Conservation (phyloP, 169 alveolate species). For the Babesia caballi region DNA sequence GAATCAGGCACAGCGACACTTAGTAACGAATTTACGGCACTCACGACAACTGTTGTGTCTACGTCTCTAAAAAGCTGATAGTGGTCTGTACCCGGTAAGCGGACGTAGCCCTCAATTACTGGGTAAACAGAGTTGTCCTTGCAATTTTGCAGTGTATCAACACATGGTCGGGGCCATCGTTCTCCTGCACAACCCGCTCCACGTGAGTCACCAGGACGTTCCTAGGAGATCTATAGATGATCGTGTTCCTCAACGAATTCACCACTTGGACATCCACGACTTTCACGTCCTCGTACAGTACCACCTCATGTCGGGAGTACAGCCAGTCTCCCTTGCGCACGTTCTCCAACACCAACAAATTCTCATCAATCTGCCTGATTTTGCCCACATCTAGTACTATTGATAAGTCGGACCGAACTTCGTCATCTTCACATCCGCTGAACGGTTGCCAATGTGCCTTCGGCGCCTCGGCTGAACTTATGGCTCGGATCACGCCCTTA, state of each 20-base stretch:
- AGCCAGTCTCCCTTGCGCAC: not conserved
- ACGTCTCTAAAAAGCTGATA: too few relatives aligned
- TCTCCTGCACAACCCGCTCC: not conserved
- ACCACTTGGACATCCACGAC: not conserved
- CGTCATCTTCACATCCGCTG: too few relatives aligned
- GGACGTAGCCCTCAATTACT: too few relatives aligned
- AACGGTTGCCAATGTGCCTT: not conserved
- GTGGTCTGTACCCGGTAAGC: too few relatives aligned
- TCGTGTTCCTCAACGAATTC: not conserved
- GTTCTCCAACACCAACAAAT: not conserved
- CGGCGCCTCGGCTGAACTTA: not conserved
- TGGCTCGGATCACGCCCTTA: not conserved
- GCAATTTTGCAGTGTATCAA: too few relatives aligned
- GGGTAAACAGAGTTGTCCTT: too few relatives aligned
- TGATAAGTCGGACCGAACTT: too few relatives aligned
- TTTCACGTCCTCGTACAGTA: not conserved
- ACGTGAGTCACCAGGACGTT: not conserved
- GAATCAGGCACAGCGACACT: too few relatives aligned
- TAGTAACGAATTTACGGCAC: too few relatives aligned
- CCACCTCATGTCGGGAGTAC: constrained; percentile 3
- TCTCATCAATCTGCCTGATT: not conserved
- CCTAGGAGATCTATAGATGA: not conserved
- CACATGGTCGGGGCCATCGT: not conserved
- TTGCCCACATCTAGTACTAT: too few relatives aligned
- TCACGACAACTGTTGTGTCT: too few relatives aligned